These are phyloP conservation scores for Plasmodium adleri DNA, from an alignment of 169 alveolate species.

Conservation along the genomic window DNA sequence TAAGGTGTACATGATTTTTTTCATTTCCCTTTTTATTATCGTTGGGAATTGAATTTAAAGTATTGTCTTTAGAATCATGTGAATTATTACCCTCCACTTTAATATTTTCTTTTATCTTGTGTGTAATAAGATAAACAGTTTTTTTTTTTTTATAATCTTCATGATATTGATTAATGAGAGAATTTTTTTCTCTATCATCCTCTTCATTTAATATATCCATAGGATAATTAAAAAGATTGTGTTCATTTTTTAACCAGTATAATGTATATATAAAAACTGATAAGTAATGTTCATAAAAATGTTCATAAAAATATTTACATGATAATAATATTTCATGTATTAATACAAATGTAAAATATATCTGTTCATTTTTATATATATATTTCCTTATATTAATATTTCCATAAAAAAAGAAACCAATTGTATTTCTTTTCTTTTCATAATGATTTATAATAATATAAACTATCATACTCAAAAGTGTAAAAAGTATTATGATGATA, in stretches of 20 bases:
- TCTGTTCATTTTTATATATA: slow-evolving; percentile 53
- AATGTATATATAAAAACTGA: slow-evolving; percentile 49
- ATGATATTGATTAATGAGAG: slow-evolving; percentile 32
- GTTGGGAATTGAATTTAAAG: background rate
- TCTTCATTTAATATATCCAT: slow-evolving; percentile 16
- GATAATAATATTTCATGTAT: slow-evolving; percentile 48
- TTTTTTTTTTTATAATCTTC: slow-evolving; percentile 24
- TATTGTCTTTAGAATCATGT: background rate
- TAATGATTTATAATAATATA: slow-evolving; percentile 27
- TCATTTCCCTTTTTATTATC: background rate
- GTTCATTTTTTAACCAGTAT: slow-evolving; percentile 44
- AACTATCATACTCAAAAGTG: slow-evolving; percentile 34
- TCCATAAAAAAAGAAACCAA: slow-evolving; percentile 31
- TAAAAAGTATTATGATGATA: slow-evolving; percentile 34
- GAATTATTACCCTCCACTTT: background rate
- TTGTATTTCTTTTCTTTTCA: slow-evolving; percentile 15
- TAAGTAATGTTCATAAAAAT: slow-evolving; percentile 25
- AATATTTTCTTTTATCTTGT: background rate
- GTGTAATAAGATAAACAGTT: slow-evolving; percentile 4
- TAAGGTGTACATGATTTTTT: background rate
- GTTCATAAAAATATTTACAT: slow-evolving; percentile 33
- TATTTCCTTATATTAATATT: slow-evolving; percentile 31
- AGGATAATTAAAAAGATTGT: slow-evolving; percentile 8
- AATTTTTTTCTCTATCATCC: slow-evolving; percentile 23
- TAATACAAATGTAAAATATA: slow-evolving; percentile 46